Percentiles rank a stretch among this genome's conserved stretches.
Evolutionary conservation across 306 rosid species (phyloP).

Genomic region (Phaseolus lunatus): DNA sequence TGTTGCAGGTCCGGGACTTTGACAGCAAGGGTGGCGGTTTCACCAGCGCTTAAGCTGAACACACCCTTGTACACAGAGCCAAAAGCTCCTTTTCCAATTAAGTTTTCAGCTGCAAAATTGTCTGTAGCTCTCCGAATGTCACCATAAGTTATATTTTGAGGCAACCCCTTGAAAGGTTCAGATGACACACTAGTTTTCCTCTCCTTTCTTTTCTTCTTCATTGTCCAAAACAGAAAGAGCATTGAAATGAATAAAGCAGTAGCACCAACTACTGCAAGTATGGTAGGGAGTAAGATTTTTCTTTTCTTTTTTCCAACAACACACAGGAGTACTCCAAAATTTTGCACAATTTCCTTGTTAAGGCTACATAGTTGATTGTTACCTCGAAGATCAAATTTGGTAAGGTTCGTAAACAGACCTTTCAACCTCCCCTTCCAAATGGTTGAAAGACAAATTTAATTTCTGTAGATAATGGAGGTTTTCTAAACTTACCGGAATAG

Average conservation of each 20-base stretch:
- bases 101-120: constrained; percentile 77
- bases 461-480: constrained; percentile 30
- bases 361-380: constrained; percentile 49
- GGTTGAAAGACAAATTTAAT: constrained; percentile 55
- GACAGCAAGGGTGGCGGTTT: constrained; percentile 51
- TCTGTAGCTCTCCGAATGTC: constrained; percentile 80
- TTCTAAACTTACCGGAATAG: constrained; percentile 50
- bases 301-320: constrained; percentile 25
- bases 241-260: constrained; percentile 18
- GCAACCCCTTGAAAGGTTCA: constrained; percentile 26
- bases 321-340: constrained; percentile 33
- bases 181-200: background rate
- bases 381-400: constrained; percentile 40
- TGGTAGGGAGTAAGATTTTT: constrained; percentile 31
- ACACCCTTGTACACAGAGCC: constrained; percentile 80
- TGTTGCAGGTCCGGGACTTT: constrained; percentile 54
- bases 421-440: constrained; percentile 55
- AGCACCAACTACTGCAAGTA: constrained; percentile 43
- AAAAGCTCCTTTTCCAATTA: constrained; percentile 82
- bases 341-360: constrained; percentile 39
- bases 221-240: constrained; percentile 31
- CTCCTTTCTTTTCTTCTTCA: constrained; percentile 31
- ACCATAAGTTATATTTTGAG: constrained; percentile 53
- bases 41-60: constrained; percentile 59
- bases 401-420: constrained; percentile 52